Evolutionary conservation across 139 green algal species (phyloP), one percentile per base, ranked within the genome.

Genomic region (Chlorella ohadii): DNA sequence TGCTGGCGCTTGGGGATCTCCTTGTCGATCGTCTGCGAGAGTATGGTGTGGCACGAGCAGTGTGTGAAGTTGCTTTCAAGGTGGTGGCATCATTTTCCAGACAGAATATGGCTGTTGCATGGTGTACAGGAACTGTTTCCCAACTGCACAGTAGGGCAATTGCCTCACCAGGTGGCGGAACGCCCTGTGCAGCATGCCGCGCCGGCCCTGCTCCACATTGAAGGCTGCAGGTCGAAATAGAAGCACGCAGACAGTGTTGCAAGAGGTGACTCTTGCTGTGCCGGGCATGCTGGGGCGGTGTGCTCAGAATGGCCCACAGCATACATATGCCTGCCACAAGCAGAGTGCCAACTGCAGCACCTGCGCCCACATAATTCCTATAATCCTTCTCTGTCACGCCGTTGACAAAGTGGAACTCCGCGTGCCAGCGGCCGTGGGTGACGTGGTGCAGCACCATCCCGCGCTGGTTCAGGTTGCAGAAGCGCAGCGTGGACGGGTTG

Each of bases 401-500:
- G 38, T 34, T 72, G 39, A 86, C 71, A n/a, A 44, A 81, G 33
- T 83, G 63, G 27, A 59, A 82, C 76, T 82, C 76, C 36, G 76
- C 75, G 15, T 38, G 31, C n/a, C 65, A 44, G 15, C 15, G 33
- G 28, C 39, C 70, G 6, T 57, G 38, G 2, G 81, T 86, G 59
- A 86, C 71, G 23, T 86, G 81, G 81, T 39, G 66, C 39, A 86
- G 57, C 41, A 81, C 33, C 19, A 64, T 64, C 1, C 81, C 81
- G 1, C 81, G 72, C 12, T 63, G 34, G 23, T 81, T 57, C 39
- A 86, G 57, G 81, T 81, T 75, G 61, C 72, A 86, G 72, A 59
- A 73, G 31, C 72, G 41, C 23, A 86, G 81, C 5, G 71, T 81
- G 59, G 81, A 39, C 5, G 74, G 61, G 78, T 87, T 87, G 33